Conservation (phyloP, 768 basidiomycete genomes). For the Calocybe cyanea region DNA sequence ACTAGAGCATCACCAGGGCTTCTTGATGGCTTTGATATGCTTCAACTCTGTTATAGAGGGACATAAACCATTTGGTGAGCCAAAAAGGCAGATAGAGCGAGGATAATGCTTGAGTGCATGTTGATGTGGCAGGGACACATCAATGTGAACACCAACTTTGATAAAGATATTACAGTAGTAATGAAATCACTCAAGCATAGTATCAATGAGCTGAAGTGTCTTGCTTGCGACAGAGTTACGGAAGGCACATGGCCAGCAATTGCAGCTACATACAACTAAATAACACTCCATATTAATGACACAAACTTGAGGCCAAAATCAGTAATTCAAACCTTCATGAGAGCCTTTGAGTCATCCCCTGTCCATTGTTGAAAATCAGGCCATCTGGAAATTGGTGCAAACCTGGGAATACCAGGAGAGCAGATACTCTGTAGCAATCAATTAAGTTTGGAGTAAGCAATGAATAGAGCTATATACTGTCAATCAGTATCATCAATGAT, state of each 20-base stretch:
- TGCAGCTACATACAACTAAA: background rate
- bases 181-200: conserved; percentile 21
- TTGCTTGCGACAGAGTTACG: no score
- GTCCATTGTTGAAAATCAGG: background rate
- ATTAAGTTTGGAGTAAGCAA: no score
- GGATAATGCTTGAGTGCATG: conserved; percentile 23
- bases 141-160: conserved; percentile 2
- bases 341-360: conserved; percentile 5
- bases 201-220: no score
- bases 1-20: conserved; percentile 18
- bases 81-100: conserved; percentile 18
- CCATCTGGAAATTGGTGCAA: no score
- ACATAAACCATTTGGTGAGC: conserved; percentile 25
- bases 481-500: no score
- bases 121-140: conserved; percentile 13
- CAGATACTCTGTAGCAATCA: no score
- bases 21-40: conserved; percentile 13
- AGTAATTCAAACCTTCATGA: conserved; percentile 2
- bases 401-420: no score
- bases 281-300: background rate
- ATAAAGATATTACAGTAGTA: conserved; percentile 20
- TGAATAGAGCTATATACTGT: no score
- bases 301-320: background rate
- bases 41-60: conserved; percentile 28
- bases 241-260: background rate